Base-by-base conservation (phyloP, 2,329 filamentous ascomycete genomes). In the Aspergillus proliferans region DNA sequence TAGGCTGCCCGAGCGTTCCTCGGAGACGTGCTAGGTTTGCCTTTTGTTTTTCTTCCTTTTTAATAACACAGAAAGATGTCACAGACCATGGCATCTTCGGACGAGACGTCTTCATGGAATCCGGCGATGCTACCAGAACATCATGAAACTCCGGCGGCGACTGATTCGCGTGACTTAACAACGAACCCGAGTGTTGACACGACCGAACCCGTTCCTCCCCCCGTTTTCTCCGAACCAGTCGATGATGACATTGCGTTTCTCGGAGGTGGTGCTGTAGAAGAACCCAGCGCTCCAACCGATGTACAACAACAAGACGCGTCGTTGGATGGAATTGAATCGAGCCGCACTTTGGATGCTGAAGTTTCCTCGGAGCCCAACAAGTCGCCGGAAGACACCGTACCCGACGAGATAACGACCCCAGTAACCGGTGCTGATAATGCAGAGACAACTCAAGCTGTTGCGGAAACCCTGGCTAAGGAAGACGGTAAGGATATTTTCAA, bases 71-170 rank as follows among this genome's bases (percentile, higher is more conserved):
- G 22, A 44, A 56, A 42, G 26, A 66, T 67, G 60, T 56, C 58
- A 44, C 48, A 60, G 49, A 55, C 49, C 47, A 52, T 53, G 52
- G 30, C 56, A 18, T 40, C 45, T 10, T 30, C 36, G 6, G 49
- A 52, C 30, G 50, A 50, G 12, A 36, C 40, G 3, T 18, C 43
- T 12, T 18, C 74, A 18, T 82, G 79, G 80, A 77, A 82, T 69
- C 78, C 79, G 41, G 78, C 79, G 18, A 63, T 78, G 52, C 68
- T 76, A 59, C 72, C 74, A 34, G 72, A 79, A 21, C 53, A 59
- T 39, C 49, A 60, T 47, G 51, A 55, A 39, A 33, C 46, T 41
- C 28, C 53, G 15, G 45, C 47, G 46, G 46, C 52, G 39, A 51
- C 54, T 26, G 47, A 52, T 41, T 43, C 57, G 34, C 52, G 55